Conservation (phyloP, 2,329 filamentous ascomycete species). For the Phialophora tarda region DNA sequence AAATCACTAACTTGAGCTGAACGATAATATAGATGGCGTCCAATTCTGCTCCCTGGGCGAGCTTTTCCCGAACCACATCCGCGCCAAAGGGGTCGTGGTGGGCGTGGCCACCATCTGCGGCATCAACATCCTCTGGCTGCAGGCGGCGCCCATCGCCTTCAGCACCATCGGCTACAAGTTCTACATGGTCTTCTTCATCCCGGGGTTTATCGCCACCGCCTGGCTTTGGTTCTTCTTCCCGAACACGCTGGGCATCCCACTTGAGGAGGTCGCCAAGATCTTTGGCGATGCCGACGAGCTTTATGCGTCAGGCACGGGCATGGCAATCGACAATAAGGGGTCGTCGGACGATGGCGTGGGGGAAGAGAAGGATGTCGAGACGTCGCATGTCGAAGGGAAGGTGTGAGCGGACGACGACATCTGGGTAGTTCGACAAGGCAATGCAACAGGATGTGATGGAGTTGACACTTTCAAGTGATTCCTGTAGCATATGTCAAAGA, state of each 20-base stretch:
- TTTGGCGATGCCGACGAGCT: conserved; percentile 39
- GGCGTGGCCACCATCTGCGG: conserved; percentile 26
- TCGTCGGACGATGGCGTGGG: too few species aligned
- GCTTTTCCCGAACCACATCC: conserved; percentile 31
- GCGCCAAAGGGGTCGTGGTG: conserved; percentile 29
- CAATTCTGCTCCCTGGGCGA: conserved; percentile 29
- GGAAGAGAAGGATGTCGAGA: too few species aligned
- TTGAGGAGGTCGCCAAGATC: conserved; percentile 47
- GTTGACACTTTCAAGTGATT: too few species aligned
- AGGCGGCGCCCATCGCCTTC: conserved; percentile 40
- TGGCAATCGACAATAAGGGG: too few species aligned
- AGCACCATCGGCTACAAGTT: conserved; percentile 40
- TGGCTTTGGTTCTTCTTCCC: conserved; percentile 32
- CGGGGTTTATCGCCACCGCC: conserved; percentile 11
- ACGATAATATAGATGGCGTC: background rate
- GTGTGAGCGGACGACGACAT: too few species aligned
- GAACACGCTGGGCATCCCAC: conserved; percentile 43
- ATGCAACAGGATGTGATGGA: too few species aligned
- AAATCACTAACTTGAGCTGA: too few species aligned
- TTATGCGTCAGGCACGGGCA: background rate
- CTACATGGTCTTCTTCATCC: conserved; percentile 40
- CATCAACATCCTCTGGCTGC: conserved; percentile 29
- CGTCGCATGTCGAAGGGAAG: too few species aligned
- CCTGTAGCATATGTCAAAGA: too few species aligned
- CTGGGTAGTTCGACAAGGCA: too few species aligned